A percentile compares a stretch with the other conserved stretches of the same genome.
These are phyloP conservation scores for Diophrys appendiculata DNA, from an alignment of 73 alveolate species.

Conservation along the genomic window DNA sequence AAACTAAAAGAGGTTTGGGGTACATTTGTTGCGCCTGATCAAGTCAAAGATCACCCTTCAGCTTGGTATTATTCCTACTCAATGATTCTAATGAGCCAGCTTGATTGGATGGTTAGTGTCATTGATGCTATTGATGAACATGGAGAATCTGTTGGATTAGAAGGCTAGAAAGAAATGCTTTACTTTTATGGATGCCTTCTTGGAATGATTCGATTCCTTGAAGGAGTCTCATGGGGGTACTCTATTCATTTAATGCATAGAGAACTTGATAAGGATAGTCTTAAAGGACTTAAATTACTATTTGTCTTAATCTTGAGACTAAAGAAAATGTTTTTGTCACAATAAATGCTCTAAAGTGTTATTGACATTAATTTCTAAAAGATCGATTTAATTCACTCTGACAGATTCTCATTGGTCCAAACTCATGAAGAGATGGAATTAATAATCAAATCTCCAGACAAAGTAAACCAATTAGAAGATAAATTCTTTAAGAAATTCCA, in stretches of 20 bases:
- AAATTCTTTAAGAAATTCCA: no score
- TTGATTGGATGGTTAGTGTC: not conserved
- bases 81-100: not conserved
- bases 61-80: not conserved
- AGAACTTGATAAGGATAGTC: slow-evolving; percentile 41
- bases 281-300: slow-evolving; percentile 30
- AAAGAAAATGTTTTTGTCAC: not conserved
- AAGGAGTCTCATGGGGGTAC: slow-evolving; percentile 63
- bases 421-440: not conserved
- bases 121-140: not conserved
- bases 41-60: no score
- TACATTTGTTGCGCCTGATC: not conserved
- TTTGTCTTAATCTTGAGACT: slow-evolving; percentile 37
- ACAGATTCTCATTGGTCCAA: not conserved
- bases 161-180: not conserved
- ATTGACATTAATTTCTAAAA: not conserved
- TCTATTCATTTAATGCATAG: slow-evolving; percentile 46
- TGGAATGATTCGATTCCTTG: slow-evolving; percentile 48
- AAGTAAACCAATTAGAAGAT: no score
- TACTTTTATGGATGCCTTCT: slow-evolving; percentile 33
- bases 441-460: not conserved
- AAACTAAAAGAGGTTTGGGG: not conserved
- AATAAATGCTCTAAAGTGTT: not conserved
- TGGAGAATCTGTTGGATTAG: not conserved
- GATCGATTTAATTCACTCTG: not conserved